phyloP scores from a whole-genome alignment of 1,284 basidiomycete species.

The Cutaneotrichosporon cutaneum region DNA sequence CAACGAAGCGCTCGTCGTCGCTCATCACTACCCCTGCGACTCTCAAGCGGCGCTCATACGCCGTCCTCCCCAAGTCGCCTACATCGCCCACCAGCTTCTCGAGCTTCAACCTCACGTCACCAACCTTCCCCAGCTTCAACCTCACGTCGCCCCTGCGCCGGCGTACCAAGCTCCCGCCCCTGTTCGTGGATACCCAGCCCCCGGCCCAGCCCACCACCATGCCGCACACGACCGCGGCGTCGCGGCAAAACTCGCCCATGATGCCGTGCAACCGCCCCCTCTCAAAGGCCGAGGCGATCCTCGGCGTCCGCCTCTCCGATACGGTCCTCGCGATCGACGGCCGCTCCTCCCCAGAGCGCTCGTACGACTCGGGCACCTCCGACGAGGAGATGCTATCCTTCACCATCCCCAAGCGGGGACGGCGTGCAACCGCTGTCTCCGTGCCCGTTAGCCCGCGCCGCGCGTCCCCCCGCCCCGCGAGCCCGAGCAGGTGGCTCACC shows the following conservation, averaged over 20 bases:
- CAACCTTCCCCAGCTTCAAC: not conserved
- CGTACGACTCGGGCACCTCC: not conserved
- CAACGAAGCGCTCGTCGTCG: not conserved
- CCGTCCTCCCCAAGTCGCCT: not conserved
- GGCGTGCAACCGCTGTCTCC: conserved; percentile 6
- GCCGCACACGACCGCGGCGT: not conserved
- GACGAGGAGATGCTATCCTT: conserved; percentile 15
- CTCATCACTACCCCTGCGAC: not conserved
- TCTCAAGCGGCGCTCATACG: not conserved
- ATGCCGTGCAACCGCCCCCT: conserved; percentile 2
- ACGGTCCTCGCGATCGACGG: not conserved
- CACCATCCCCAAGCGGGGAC: conserved; percentile 7
- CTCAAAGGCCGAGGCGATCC: conserved; percentile 5
- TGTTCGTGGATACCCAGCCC: too few relatives aligned
- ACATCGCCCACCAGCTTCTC: not conserved
- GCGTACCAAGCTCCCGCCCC: not conserved
- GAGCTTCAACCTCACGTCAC: not conserved
- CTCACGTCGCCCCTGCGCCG: not conserved
- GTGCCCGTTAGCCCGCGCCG: conserved; percentile 1
- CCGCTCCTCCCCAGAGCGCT: not conserved
- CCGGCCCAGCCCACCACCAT: not conserved
- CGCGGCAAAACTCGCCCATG: not conserved
- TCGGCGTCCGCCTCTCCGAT: conserved; percentile 1
- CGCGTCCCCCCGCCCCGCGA: not conserved
- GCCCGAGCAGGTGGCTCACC: not conserved